Base-by-base conservation (phyloP, 2,329 filamentous ascomycete species). In the Nigrospora osmanthi region DNA sequence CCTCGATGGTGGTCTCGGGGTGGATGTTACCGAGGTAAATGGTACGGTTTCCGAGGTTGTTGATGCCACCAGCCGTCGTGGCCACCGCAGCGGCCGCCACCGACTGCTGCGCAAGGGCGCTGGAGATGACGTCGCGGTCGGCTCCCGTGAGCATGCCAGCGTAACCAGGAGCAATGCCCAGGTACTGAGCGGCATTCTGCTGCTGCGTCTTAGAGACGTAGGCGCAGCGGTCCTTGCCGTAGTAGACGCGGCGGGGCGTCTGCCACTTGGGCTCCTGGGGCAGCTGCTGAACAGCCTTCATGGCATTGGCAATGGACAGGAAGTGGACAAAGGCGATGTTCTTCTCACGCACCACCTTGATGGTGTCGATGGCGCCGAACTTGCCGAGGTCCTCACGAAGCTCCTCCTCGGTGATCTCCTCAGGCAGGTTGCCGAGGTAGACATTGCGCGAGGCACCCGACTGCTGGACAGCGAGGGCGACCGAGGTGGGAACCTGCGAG, bases 181-280 rank as follows among this genome's bases (percentile, higher is more conserved):
- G 78, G 64, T 97, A 98, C 68, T 98, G 93, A 32, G 93, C 93
- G 9, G 93, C 93, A 58, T 98, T 98, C 69, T 98, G 93, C 71
- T 98, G 93, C 69, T 98, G 93, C 0, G 93, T 98, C 78, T 98
- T 98, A 48, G 93, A 98, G 43, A 98, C 91, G 59, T 98, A 98
- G 15, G 93, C 93, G 60, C 93, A 98, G 50, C 93, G 82, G 64
- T 98, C 93, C 73, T 98, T 98, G 67, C 93, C 93, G 59, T 98
- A 98, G 76, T 95, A 97, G 11, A 98, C 93, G 43, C 93, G 87
- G 53, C 89, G 87, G 43, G 93, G 93, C 10, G 89, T 80, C 66
- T 96, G 90, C 93, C 93, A 98, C 70, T 95, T 96, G 34, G 87
- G 75, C 67, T 98, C 93, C 66, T 97, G 91, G 11, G 93, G 93